Evolutionary conservation across 2,329 filamentous ascomycete species (phyloP), one percentile per base, ranked within the genome.

Genomic region (Nakataea oryzae): DNA sequence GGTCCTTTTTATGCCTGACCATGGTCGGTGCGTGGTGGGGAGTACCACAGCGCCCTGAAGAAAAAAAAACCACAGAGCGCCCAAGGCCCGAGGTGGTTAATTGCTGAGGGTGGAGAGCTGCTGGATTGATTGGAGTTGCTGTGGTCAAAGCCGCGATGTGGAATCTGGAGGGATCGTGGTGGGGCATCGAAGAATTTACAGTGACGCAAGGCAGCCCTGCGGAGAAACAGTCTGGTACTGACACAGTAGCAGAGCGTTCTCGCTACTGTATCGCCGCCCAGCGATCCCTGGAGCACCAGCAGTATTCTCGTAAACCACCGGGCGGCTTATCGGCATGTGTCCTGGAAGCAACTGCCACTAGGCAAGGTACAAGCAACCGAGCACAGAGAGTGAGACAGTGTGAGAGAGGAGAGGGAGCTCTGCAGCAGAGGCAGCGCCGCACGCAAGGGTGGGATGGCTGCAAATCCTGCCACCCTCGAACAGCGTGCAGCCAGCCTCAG

Each of bases 1-100:
- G 85, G 68, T 97, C 93, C 76, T 97, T 97, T 78, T 97, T 97
- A 77, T 97, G 93, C 64, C 93, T 91, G 62, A 97, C 92, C 93
- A 96, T 97, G 41, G 21, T 8, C n/a, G 17, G 17, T 21, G 41
- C n/a, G 17, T n/a, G 17, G 14, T 8, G n/a, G n/a, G n/a, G n/a
- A n/a, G n/a, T n/a, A n/a, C n/a, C n/a, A n/a, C n/a, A n/a, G n/a
- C n/a, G n/a, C n/a, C n/a, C n/a, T n/a, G n/a, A n/a, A n/a, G 17
- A 21, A 21, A 47, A 3, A n/a, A 21, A 21, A 47, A 21, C n/a
- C 41, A 47, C n/a, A n/a, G 17, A 47, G 41, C 17, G 17, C 3
- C 41, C 17, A 47, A 47, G 9, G 41, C 8, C 11, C 5, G 41
- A 47, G 41, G 41, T 21, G n/a, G n/a, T n/a, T n/a, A n/a, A n/a